These are phyloP conservation scores for Erodium maritimum DNA, from an alignment of 345 rosid genomes.

Conservation along the genomic window DNA sequence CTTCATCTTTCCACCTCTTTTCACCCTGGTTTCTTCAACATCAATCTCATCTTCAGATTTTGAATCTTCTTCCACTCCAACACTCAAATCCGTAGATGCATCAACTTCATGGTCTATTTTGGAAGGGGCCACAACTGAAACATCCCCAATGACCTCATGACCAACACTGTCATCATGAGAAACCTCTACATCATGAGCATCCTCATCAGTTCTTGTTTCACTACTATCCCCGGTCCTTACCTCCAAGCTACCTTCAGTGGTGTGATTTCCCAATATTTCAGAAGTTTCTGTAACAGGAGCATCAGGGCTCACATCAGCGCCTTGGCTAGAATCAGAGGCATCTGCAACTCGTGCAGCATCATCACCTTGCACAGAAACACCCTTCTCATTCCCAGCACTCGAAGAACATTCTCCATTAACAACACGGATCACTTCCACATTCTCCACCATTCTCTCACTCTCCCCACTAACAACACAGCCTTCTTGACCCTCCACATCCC, in stretches of 20 bases:
- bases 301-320: not conserved
- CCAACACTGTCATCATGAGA: too few species aligned
- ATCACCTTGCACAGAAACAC: too few species aligned
- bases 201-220: not conserved
- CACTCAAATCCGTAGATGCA: conserved; percentile 3
- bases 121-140: not conserved
- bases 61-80: conserved; percentile 4
- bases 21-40: not conserved
- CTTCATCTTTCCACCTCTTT: not conserved
- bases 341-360: not conserved
- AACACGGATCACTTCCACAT: not conserved
- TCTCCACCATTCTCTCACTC: not conserved
- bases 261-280: conserved; percentile 8
- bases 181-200: too few species aligned
- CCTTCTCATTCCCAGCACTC: too few species aligned
- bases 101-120: not conserved
- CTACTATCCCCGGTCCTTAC: conserved; percentile 4
- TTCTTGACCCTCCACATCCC: too few species aligned
- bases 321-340: not conserved
- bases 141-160: not conserved
- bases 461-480: not conserved
- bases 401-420: not conserved
- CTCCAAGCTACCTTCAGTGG: conserved; percentile 11
- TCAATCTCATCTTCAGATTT: not conserved
- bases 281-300: not conserved